A percentile compares a stretch with the other conserved stretches of the same genome.
These are phyloP conservation scores for Starmerella riodocensis DNA, from an alignment of 805 yeast species.

Conservation along the genomic window DNA sequence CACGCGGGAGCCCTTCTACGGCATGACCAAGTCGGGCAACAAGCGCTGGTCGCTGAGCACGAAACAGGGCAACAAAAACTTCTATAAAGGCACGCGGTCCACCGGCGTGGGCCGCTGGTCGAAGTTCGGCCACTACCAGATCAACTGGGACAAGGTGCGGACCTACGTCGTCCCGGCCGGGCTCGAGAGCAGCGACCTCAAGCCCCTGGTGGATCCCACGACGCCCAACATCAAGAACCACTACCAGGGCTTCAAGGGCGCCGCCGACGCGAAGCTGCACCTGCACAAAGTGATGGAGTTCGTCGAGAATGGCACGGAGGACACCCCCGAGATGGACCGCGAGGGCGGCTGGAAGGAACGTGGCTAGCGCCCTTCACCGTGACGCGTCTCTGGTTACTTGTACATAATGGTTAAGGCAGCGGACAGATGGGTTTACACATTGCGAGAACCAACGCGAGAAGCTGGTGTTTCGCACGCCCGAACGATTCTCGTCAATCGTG, in stretches of 20 bases:
- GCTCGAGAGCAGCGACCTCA: conserved; percentile 32
- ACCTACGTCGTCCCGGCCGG: conserved; percentile 73
- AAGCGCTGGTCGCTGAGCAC: conserved; percentile 71
- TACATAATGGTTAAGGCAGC: too few relatives aligned
- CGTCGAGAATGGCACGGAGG: conserved; percentile 49
- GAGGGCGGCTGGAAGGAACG: conserved; percentile 22
- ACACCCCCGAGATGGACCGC: conserved; percentile 22
- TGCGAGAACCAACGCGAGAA: background rate
- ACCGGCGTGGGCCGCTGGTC: conserved; percentile 81
- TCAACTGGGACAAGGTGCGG: conserved; percentile 76
- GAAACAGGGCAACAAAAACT: conserved; percentile 87
- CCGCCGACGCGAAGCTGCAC: conserved; percentile 60
- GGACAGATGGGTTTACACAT: too few relatives aligned
- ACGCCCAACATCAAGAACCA: conserved; percentile 57
- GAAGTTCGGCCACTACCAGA: conserved; percentile 55
- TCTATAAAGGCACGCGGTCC: conserved; percentile 92
- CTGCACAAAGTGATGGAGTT: conserved; percentile 61
- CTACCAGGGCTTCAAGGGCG: conserved; percentile 57
- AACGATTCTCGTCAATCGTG: too few relatives aligned
- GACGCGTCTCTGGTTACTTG: too few relatives aligned
- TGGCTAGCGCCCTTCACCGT: conserved; percentile 15
- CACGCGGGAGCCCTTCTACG: conserved; percentile 78
- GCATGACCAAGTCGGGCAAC: conserved; percentile 62
- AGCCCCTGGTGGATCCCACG: conserved; percentile 65
- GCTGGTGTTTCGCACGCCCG: background rate